Evolutionary conservation across 805 yeast species (phyloP), one percentile per base, ranked within the genome.

Genomic region (Metschnikowia orientalis): DNA sequence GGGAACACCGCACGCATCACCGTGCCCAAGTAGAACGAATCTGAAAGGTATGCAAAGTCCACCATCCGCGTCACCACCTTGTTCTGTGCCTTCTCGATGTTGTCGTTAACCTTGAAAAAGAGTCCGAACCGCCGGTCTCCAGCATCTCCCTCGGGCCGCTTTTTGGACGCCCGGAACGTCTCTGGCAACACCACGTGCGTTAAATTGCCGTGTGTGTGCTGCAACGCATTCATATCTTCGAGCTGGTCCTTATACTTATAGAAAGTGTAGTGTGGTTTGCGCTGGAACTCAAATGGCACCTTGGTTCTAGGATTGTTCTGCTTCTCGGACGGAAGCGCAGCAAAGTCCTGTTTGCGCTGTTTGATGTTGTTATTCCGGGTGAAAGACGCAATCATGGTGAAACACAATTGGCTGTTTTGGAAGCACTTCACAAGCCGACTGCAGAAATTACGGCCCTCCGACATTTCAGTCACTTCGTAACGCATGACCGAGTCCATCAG

Each of bases 71-170:
- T 36, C 29, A 38, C 46, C 28, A 22, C 32, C 34, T 28, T 28
- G 29, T 47, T 33, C 19, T 45, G 42, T n/a, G 65, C 59, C 19
- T 41, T 37, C 3, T 37, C 31, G 19, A 48, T 33, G 37, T 55
- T 47, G 33, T 63, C 69, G 16, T 42, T 41, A n/a, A 58, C 43
- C 35, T 52, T 52, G 40, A 50, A 35, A 39, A 63, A 63, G 10
- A 54, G 34, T 4, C 66, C 67, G 17, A 54, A 48, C 21, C 48
- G 47, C 18, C 51, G 30, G 24, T 43, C 25, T 7, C 42, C 52
- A 1, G 50, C 47, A 37, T 16, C 60, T 3, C 22, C 19, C 31
- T 47, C 44, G 8, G 41, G 23, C 12, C 20, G 35, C 10, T 38
- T 27, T 8, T 26, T 19, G 12, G 44, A 23, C 11, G 26, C 28